Evolutionary conservation across 768 basidiomycete genomes (phyloP).

Genomic region (Arthromyces matolae): DNA sequence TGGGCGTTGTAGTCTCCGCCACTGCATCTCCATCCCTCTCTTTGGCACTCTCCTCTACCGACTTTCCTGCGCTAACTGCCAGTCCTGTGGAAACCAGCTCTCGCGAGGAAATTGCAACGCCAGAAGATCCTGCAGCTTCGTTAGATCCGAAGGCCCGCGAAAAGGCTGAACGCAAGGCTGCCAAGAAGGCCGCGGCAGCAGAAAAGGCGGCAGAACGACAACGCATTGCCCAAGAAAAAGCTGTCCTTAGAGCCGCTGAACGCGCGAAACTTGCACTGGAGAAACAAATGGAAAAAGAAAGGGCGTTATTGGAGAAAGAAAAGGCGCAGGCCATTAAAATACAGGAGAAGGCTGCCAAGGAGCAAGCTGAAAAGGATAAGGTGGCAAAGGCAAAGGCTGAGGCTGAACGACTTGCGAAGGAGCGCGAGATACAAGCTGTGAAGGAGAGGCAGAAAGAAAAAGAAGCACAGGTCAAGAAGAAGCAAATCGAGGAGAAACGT

Average conservation of each 20-base stretch:
- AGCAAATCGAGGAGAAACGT: slow-evolving; percentile 20
- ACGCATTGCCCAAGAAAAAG: slow-evolving; percentile 55
- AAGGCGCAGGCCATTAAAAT: slow-evolving; percentile 38
- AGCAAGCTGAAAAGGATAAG: slow-evolving; percentile 36
- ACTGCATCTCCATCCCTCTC: slow-evolving; percentile 48
- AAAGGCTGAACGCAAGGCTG: slow-evolving; percentile 60
- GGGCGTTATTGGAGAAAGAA: slow-evolving; percentile 42
- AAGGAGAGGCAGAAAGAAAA: slow-evolving; percentile 22
- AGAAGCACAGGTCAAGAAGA: slow-evolving; percentile 21
- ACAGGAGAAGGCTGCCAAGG: slow-evolving; percentile 23
- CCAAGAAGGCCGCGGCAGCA: slow-evolving; percentile 58
- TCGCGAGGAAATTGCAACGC: slow-evolving; percentile 26
- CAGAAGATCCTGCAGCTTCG: slow-evolving; percentile 26
- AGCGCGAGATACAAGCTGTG: slow-evolving; percentile 20
- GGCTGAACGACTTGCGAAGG: slow-evolving; percentile 31
- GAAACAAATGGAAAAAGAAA: slow-evolving; percentile 54
- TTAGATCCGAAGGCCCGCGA: slow-evolving; percentile 42
- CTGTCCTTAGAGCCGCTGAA: slow-evolving; percentile 49
- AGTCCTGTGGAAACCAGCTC: slow-evolving; percentile 29
- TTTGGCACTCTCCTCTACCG: slow-evolving; percentile 57
- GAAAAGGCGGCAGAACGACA: slow-evolving; percentile 63
- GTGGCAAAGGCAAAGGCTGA: slow-evolving; percentile 23
- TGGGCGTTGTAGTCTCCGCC: slow-evolving; percentile 36
- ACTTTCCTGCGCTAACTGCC: slow-evolving; percentile 69
- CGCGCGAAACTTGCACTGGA: slow-evolving; percentile 50